Evolutionary conservation across 306 rosid genomes (phyloP), one percentile per base, ranked within the genome.

Genomic region (Quercus bicolor): DNA sequence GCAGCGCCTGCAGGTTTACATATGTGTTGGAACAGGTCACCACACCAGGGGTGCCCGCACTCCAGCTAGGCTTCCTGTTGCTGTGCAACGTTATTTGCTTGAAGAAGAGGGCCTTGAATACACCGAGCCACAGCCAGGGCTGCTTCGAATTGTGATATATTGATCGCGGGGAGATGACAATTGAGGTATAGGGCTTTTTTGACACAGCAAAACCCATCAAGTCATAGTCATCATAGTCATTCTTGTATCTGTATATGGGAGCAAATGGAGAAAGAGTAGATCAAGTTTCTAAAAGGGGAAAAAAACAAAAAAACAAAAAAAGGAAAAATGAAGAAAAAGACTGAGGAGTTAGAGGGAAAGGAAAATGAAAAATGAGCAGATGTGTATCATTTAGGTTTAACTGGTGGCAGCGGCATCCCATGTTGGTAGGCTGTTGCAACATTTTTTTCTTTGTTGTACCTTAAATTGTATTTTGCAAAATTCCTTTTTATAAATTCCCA

Each of bases 21-120:
- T 94, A 72, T 94, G 97, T 56, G 97, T 94, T 1, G 98, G 98
- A 72, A 94, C 98, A 0, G 98, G 98, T 33, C 98, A 94, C 83
- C 98, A 94, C 80, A 94, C 97, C 14, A 72, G 97, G 76, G 98
- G 98, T 55, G 82, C 98, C 15, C 97, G 98, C 75, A 92, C 98
- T 20, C 95, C 92, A 0, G 97, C 93, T 0, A 89, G 97, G 80
- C 97, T 94, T 78, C 97, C 98, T 0, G 64, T 88, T 43, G 94
- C 95, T 82, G 90, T 94, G 83, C 97, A 94, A 89, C 91, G 85
- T 28, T 94, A 91, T 83, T 91, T 94, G 75, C 96, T 94, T 8
- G 97, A 94, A 81, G 98, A 92, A 83, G 98, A 94, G 75, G 97
- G 95, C 78, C 97, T 94, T 37, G 91, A 92, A 77, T 94, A 83